A percentile compares a stretch with the other conserved stretches of the same genome.
These are phyloP conservation scores for Kodamaea sagamina DNA, from an alignment of 805 yeast genomes.

Conservation along the genomic window DNA sequence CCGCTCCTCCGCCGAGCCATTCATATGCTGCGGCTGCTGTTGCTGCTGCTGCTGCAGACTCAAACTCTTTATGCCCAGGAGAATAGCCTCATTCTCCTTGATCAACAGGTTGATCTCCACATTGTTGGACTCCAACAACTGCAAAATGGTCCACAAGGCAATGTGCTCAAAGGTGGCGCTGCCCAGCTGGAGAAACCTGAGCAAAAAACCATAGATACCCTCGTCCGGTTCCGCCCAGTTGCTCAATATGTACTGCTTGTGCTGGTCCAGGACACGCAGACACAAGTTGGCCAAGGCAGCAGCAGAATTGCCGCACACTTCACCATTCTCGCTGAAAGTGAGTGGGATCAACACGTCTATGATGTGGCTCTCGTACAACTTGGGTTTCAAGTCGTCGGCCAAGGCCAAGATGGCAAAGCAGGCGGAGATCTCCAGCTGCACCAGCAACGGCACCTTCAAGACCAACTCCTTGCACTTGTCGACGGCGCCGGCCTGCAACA, in stretches of 20 bases:
- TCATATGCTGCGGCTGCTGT: slow-evolving; percentile 21
- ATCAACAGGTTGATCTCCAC: slow-evolving; percentile 56
- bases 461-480: slow-evolving; percentile 89
- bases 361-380: slow-evolving; percentile 78
- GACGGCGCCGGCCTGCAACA: slow-evolving; percentile 94
- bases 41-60: slow-evolving; percentile 42
- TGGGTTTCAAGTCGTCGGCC: slow-evolving; percentile 90
- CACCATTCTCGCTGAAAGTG: slow-evolving; percentile 83
- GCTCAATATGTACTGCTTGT: slow-evolving; percentile 68
- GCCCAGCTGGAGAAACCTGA: slow-evolving; percentile 74
- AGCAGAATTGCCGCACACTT: slow-evolving; percentile 97
- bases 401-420: slow-evolving; percentile 95
- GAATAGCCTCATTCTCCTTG: slow-evolving; percentile 54
- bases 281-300: slow-evolving; percentile 97
- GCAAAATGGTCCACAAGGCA: slow-evolving; percentile 95
- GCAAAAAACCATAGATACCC: slow-evolving; percentile 83
- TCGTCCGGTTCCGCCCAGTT: slow-evolving; percentile 80
- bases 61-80: slow-evolving; percentile 54
- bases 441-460: slow-evolving; percentile 81
- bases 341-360: slow-evolving; percentile 88
- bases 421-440: slow-evolving; percentile 95
- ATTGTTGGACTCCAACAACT: slow-evolving; percentile 85
- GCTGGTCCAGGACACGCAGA: slow-evolving; percentile 78
- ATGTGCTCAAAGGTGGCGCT: slow-evolving; percentile 97
- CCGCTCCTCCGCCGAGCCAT: slow-evolving; percentile 27